Evolutionary conservation across 495 filamentous ascomycete species (phyloP).

Genomic region (Cairneyella variabilis): DNA sequence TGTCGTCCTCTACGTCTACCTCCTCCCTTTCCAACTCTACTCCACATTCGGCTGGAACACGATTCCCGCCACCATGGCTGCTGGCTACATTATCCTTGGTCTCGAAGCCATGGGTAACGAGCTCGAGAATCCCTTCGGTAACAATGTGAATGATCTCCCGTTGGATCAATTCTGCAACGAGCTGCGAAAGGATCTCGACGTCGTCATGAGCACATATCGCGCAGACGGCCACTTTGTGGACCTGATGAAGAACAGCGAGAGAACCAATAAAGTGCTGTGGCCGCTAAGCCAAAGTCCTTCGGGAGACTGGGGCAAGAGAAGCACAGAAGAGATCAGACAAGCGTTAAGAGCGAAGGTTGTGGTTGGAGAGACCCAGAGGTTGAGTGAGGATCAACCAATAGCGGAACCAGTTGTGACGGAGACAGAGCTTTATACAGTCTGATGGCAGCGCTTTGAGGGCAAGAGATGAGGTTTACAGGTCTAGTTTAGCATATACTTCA

Average conservation of each 20-base stretch:
- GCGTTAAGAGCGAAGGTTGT: conserved; percentile 45
- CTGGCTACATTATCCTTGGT: conserved; percentile 85
- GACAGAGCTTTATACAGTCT: too few species aligned
- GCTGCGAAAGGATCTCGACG: conserved; percentile 67
- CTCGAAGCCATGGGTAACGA: conserved; percentile 81
- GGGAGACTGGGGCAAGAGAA: conserved; percentile 56
- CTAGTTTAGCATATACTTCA: too few species aligned
- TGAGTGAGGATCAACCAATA: too few species aligned
- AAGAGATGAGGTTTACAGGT: too few species aligned
- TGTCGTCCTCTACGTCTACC: conserved; percentile 79
- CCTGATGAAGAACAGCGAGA: conserved; percentile 43
- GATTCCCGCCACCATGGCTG: conserved; percentile 77
- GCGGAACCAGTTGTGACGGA: too few species aligned
- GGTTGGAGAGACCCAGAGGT: too few species aligned
- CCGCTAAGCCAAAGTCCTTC: conserved; percentile 59
- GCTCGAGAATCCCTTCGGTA: conserved; percentile 86
- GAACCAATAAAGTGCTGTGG: conserved; percentile 57
- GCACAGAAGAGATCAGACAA: conserved; percentile 54
- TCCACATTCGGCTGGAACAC: conserved; percentile 62
- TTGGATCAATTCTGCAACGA: conserved; percentile 73
- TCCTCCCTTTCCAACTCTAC: conserved; percentile 82
- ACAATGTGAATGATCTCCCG: conserved; percentile 83
- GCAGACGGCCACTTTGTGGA: conserved; percentile 51
- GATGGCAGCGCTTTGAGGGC: too few species aligned
- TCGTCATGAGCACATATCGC: conserved; percentile 61